A percentile compares a stretch with the other conserved stretches of the same genome.
These are phyloP conservation scores for Phytopythium kandeliae DNA, from an alignment of 352 stramenopile species.

Conservation along the genomic window DNA sequence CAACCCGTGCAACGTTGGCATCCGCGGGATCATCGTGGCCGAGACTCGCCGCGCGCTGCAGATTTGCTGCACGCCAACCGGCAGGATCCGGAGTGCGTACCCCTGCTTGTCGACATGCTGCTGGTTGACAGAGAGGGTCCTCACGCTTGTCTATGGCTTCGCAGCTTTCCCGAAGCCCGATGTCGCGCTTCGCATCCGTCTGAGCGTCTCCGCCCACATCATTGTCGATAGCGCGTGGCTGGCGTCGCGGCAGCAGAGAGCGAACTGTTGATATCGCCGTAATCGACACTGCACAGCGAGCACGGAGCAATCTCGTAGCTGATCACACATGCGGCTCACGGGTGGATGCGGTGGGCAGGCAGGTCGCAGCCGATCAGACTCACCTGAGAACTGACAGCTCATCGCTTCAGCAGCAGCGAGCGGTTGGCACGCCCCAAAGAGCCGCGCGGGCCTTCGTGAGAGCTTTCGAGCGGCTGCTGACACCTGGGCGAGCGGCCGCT, in stretches of 20 bases:
- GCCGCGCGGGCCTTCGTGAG: too few species aligned
- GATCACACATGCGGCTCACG: too few species aligned
- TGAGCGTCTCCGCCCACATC: slow-evolving; percentile 23
- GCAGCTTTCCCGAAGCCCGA: slow-evolving; percentile 45
- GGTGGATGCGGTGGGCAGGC: too few species aligned
- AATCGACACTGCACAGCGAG: too few species aligned
- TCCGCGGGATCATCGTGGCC: slow-evolving; percentile 50
- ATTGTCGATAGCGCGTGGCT: slow-evolving; percentile 50
- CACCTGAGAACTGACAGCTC: too few species aligned
- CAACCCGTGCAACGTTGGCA: slow-evolving; percentile 52
- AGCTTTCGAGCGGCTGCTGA: too few species aligned
- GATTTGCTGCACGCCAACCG: slow-evolving; percentile 30
- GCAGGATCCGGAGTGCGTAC: slow-evolving; percentile 52
- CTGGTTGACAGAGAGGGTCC: background rate
- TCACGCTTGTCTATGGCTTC: background rate
- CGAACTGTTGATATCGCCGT: background rate
- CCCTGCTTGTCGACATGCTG: background rate
- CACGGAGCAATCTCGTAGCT: too few species aligned
- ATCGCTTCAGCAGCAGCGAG: too few species aligned
- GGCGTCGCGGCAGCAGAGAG: slow-evolving; percentile 15
- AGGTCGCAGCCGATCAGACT: too few species aligned
- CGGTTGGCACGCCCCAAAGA: too few species aligned
- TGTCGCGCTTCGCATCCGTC: slow-evolving; percentile 28
- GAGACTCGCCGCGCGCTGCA: slow-evolving; percentile 60
- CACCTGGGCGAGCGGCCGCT: too few species aligned